These are phyloP conservation scores for Detonula confervacea DNA, from an alignment of 352 stramenopile species.

Conservation along the genomic window DNA sequence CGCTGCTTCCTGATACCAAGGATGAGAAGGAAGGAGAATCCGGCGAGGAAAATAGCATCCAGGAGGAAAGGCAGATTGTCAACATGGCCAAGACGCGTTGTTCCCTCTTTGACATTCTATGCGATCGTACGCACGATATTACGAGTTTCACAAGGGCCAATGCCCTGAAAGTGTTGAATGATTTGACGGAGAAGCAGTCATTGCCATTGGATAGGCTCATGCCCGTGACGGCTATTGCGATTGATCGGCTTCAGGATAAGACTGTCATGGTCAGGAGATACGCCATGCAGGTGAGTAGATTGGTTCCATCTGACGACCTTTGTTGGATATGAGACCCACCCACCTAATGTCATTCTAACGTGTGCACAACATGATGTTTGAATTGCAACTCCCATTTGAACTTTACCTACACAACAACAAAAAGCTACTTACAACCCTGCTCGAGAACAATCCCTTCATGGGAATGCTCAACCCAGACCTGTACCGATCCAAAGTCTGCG, in stretches of 20 bases:
- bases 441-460: conserved; percentile 95
- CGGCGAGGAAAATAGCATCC: conserved; percentile 7
- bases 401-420: too few species aligned
- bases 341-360: too few species aligned
- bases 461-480: conserved; percentile 89
- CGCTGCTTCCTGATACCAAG: conserved; percentile 33
- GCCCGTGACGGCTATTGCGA: conserved; percentile 86
- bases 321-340: too few species aligned
- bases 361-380: too few species aligned
- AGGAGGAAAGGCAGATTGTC: conserved; percentile 28
- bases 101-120: conserved; percentile 89
- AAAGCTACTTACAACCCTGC: conserved; percentile 88
- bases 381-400: too few species aligned
- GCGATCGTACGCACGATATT: conserved; percentile 90
- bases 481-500: conserved; percentile 88
- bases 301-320: conserved; percentile 9
- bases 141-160: conserved; percentile 92
- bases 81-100: conserved; percentile 64
- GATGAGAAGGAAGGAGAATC: conserved; percentile 16
- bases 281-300: conserved; percentile 77
- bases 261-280: conserved; percentile 91
- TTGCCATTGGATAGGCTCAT: conserved; percentile 86
- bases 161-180: conserved; percentile 90
- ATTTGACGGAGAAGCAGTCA: conserved; percentile 87
- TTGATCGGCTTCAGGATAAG: conserved; percentile 93